Evolutionary conservation across 176 grass and related monocot species (phyloP), one percentile per base, ranked within the genome.

Genomic region (Elaeis guineensis): DNA sequence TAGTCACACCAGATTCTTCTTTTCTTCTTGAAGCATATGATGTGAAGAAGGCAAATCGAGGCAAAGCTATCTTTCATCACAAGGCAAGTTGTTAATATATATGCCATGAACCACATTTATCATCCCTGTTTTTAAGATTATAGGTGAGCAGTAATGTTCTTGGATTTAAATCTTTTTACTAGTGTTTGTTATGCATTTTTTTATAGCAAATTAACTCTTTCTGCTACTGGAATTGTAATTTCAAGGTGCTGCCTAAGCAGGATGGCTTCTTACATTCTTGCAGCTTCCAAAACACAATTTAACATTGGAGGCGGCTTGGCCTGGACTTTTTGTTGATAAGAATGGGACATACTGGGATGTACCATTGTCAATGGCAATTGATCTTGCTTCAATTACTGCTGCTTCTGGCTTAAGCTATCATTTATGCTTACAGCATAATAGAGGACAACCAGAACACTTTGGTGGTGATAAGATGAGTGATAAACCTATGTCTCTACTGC

Each of bases 291-390:
- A 67, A 53, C 83, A 91, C 63, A 85, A 73, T 73, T 15, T 97
- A 75, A 83, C 84, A 61, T 72, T 88, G 60, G 70, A 87, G 80
- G 79, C 84, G 67, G 83, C 76, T 70, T 91, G 81, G 66, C 92
- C 92, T 59, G 84, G 80, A 63, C 75, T 97, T 51, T 97, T 91
- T 88, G 76, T 91, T 69, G 92, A 91, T 72, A 80, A 85, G 66
- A 72, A 26, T 5, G 92, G 92, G 61, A 72, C 69, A 49, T 97
- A 97, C 55, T 97, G 80, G 86, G 86, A 97, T 55, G 83, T 90
- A 48, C 87, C 92, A 21, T 64, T 91, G 17, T 88, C 88, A 55
- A 64, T 97, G 65, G 89, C 87, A 61, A 66, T 85, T 67, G 87
- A 91, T 65, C 78, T 97, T 72, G 66, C 87, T 62, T 97, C 92